Evolutionary conservation across 257 asterid genomes (phyloP), one percentile per base, ranked within the genome.

Genomic region (Lycium barbarum): DNA sequence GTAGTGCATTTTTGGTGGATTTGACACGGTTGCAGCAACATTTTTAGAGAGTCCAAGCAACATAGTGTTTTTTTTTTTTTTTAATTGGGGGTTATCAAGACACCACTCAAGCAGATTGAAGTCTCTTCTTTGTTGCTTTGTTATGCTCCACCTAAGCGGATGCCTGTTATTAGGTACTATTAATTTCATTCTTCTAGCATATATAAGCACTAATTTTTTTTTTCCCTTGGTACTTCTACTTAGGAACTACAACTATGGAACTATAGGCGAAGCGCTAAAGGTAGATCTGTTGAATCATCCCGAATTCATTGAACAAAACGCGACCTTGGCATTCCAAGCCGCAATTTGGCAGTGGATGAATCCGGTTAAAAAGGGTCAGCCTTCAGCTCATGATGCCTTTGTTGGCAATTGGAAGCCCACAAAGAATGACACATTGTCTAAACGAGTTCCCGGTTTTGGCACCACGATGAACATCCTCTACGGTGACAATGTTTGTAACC

Each of bases 341-440:
- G 98, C 98, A 17, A 96, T 96, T 0, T 91, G 88, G 91, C 79
- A 84, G 86, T 96, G 99, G 99, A 93, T 93, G 98, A 89, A 93
- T 7, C 94, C 98, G 2, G 38, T 76, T 18, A 92, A 92, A 86
- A 95, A 90, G 88, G 95, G 95, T 0, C 92, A 89, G 22, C 99
- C 99, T 43, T 95, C 99, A 6, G 91, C 97, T 54, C 99, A 96
- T 6, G 91, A 93, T 14, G 94, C 85, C 65, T 93, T 96, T 7
- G 95, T 92, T 2, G 95, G 97, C 43, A 86, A 90, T 53, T 96
- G 98, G 97, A 95, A 93, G 87, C 96, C 98, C 54, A 93, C 97
- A 0, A 95, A 92, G 70, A 95, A 95, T n/a, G 99, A 96, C 90
- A 95, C 98, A 2, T 40, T 92, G 89, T 86, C 93, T 66, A 91